phyloP scores from a whole-genome alignment of 805 yeast species.

The Komagataella pastoris region DNA sequence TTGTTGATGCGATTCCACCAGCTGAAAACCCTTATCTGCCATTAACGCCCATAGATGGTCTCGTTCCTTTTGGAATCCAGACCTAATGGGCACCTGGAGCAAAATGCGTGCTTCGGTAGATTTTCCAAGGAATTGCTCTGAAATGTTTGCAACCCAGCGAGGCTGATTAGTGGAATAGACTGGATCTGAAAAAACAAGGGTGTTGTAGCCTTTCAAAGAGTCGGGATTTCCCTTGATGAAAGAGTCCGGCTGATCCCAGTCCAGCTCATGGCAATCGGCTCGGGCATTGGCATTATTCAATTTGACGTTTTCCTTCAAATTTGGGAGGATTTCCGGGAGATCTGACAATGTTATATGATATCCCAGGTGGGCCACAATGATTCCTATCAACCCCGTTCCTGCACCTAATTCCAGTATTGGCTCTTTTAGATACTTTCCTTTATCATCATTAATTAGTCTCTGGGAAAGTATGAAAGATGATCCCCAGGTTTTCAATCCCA shows the following conservation, averaged over 20 bases:
- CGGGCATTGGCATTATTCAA: conserved; percentile 26
- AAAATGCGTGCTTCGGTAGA: conserved; percentile 30
- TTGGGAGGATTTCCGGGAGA: conserved; percentile 61
- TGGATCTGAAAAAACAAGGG: conserved; percentile 76
- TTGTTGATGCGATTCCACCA: conserved; percentile 28
- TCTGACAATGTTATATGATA: conserved; percentile 50
- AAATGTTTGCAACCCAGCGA: conserved; percentile 48
- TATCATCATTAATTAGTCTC: conserved; percentile 24
- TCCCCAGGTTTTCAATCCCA: conserved; percentile 96
- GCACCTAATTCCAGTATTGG: conserved; percentile 73
- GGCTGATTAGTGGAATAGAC: conserved; percentile 82
- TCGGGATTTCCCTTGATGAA: conserved; percentile 13
- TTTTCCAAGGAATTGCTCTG: conserved; percentile 29
- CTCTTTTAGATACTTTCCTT: conserved; percentile 8
- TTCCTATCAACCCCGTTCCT: conserved; percentile 89
- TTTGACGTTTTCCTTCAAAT: conserved; percentile 44
- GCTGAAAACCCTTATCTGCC: conserved; percentile 19
- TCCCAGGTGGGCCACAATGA: conserved; percentile 47
- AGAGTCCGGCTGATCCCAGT: conserved; percentile 57
- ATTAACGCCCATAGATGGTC: conserved; percentile 44
- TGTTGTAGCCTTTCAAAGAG: conserved; percentile 25
- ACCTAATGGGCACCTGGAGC: conserved; percentile 67
- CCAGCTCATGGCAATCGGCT: conserved; percentile 30
- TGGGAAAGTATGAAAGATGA: conserved; percentile 63
- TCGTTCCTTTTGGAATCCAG: conserved; percentile 53